Base-by-base conservation (phyloP, 192 early-diverging fungal species). In the Coemansia brasiliensis region DNA sequence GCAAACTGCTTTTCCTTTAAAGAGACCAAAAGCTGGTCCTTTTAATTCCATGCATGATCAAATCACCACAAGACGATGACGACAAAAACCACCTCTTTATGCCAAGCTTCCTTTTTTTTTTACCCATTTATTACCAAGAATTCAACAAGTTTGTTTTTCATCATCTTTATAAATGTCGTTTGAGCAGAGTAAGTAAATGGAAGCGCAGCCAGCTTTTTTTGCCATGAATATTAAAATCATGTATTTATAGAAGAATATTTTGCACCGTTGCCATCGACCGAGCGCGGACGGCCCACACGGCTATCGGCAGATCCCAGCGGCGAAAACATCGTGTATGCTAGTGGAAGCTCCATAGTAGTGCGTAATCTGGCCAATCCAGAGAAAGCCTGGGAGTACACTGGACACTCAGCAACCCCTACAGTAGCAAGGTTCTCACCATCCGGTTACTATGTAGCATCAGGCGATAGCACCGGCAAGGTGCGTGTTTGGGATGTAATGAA, bases 361-460 rank as follows among this genome's bases (percentile, higher is more conserved):
- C 84, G 95, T 51, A 85, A 87, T 66, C 63, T 98, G 29, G 82
- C 39, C 4, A 29, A 61, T 39, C 74, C 60, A 1, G 39, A 52
- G 18, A 44, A 79, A 42, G 56, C 75, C 6, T 63, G 79, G 11
- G 91, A 92, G 71, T 98, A 96, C 77, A 86, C 87, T 3, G 88
- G 86, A 4, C 96, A 98, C 69, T 82, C 82, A 5, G 74, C 81
- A 41, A 65, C 83, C 50, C 83, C 90, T 1, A 94, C 90, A 5
- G 94, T 94, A 21, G 96, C 96, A 6, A 81, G 87, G 26, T 96
- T 92, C 63, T 82, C 93, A 27, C 94, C 96, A 3, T 90, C 87
- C 59, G 94, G 96, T 44, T 94, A 86, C 79, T 98, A 97, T 79
- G 90, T 97, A 52, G 94, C 94, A 1, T 97, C 95, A 37, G 96